phyloP scores from a whole-genome alignment of 2,329 filamentous ascomycete genomes.

The Plectosphaerella sp. region DNA sequence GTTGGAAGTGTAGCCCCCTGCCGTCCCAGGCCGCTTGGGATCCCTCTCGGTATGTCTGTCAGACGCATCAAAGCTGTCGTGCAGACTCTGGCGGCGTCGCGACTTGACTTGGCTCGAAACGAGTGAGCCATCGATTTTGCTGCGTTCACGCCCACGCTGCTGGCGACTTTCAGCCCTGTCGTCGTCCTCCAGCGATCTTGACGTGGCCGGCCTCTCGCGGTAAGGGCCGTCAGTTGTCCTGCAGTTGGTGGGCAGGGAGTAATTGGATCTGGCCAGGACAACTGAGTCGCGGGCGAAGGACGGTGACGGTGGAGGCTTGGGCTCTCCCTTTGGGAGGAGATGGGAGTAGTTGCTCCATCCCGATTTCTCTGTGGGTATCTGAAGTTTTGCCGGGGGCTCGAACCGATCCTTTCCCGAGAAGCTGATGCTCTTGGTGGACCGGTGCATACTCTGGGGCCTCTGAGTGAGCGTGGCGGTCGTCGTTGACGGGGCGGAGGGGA shows the following conservation, averaged over 20 bases:
- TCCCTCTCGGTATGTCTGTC: too few species aligned
- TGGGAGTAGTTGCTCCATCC: slow-evolving; percentile 6
- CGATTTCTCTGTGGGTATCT: neutral
- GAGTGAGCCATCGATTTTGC: too few species aligned
- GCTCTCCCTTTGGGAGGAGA: slow-evolving; percentile 3
- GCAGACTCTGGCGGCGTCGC: too few species aligned
- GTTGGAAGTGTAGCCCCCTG: too few species aligned
- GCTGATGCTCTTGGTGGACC: neutral
- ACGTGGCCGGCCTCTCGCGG: neutral
- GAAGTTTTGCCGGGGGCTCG: too few species aligned
- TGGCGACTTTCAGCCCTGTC: slow-evolving; percentile 5
- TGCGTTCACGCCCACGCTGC: too few species aligned
- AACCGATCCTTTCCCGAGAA: too few species aligned
- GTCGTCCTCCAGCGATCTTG: neutral
- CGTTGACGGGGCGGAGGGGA: slow-evolving; percentile 5
- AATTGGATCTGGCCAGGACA: slow-evolving; percentile 14
- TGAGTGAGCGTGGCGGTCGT: neutral
- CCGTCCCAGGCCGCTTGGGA: too few species aligned
- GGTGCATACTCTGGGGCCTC: slow-evolving; percentile 3
- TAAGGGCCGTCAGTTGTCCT: neutral
- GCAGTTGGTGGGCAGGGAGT: slow-evolving; percentile 8
- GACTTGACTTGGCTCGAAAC: too few species aligned
- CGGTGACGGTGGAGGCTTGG: slow-evolving; percentile 5
- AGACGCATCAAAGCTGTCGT: too few species aligned
- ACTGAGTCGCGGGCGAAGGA: slow-evolving; percentile 15